Percentiles rank a stretch among this genome's conserved stretches.
phyloP scores from a whole-genome alignment of 140 eudicot genomes.

The Artemisia princeps region DNA sequence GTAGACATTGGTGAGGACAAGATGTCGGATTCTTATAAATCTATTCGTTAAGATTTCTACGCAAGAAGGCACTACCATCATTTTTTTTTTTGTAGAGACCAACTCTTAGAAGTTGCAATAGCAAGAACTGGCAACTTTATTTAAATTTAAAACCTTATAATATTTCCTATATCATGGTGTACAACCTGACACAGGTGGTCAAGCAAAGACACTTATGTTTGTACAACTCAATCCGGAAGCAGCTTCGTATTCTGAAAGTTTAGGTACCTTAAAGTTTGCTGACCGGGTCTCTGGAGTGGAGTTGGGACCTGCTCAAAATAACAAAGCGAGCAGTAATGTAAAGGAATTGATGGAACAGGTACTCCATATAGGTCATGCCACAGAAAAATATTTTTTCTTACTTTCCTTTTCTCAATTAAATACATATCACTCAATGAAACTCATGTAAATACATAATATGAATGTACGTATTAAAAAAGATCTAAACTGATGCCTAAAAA shows the following conservation, averaged over 20 bases:
- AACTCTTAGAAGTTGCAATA: no score
- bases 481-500: neutral
- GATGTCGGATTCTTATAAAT: no score
- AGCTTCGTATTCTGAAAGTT: constrained; percentile 49
- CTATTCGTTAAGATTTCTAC: no score
- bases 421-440: neutral
- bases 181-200: constrained; percentile 61
- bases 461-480: neutral
- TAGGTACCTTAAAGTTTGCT: constrained; percentile 91
- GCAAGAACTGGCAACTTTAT: no score
- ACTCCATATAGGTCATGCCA: constrained; percentile 6
- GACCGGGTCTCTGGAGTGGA: constrained; percentile 96
- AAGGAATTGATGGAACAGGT: constrained; percentile 93
- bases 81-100: no score
- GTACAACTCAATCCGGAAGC: constrained; percentile 85
- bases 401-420: neutral
- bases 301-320: constrained; percentile 87
- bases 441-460: neutral
- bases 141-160: no score
- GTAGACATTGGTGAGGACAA: no score
- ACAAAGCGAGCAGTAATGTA: constrained; percentile 68
- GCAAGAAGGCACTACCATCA: no score
- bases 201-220: constrained; percentile 96
- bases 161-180: neutral
- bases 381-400: neutral